Evolutionary conservation across 2,329 filamentous ascomycete genomes (phyloP).

Genomic region (Escovopsis sp.): DNA sequence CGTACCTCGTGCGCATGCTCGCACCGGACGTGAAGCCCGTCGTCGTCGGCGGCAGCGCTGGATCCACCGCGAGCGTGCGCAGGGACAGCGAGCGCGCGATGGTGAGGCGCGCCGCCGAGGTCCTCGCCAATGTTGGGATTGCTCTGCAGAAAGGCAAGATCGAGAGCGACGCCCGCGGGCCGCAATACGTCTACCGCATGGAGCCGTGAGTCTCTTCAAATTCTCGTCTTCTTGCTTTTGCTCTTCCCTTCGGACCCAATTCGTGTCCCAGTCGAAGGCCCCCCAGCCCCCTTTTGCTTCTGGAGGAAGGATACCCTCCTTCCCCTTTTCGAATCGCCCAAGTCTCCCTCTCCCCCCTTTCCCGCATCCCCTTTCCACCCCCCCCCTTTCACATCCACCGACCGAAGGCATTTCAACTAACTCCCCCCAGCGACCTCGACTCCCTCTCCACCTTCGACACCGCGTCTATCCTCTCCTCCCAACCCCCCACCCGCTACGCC

Average conservation of each 20-base stretch:
- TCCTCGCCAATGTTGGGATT: slow-evolving; percentile 72
- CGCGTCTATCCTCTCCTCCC: slow-evolving; percentile 37
- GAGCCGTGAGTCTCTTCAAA: slow-evolving; percentile 86
- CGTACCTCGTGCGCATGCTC: slow-evolving; percentile 70
- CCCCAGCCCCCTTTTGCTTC: too few species aligned
- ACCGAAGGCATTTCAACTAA: too few species aligned
- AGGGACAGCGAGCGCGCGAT: slow-evolving; percentile 73
- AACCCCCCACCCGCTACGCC: slow-evolving; percentile 71
- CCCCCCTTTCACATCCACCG: too few species aligned
- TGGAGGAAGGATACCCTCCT: too few species aligned
- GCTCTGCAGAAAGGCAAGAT: slow-evolving; percentile 67
- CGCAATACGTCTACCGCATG: slow-evolving; percentile 79
- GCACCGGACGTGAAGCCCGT: slow-evolving; percentile 86
- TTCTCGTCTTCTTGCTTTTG: too few species aligned
- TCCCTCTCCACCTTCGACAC: slow-evolving; percentile 61
- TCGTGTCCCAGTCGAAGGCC: too few species aligned
- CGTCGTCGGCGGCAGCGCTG: slow-evolving; percentile 54
- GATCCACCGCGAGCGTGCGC: slow-evolving; percentile 66
- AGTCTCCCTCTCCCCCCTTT: not conserved
- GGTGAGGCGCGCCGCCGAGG: slow-evolving; percentile 62
- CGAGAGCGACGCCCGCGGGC: slow-evolving; percentile 52
- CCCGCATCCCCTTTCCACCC: not conserved
- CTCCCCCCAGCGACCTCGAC: slow-evolving; percentile 48
- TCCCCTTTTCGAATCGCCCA: too few species aligned
- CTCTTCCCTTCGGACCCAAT: too few species aligned